Percentiles rank a stretch among this genome's conserved stretches.
phyloP scores from a whole-genome alignment of 2,329 filamentous ascomycete species.

The Aspergillus nomiae region DNA sequence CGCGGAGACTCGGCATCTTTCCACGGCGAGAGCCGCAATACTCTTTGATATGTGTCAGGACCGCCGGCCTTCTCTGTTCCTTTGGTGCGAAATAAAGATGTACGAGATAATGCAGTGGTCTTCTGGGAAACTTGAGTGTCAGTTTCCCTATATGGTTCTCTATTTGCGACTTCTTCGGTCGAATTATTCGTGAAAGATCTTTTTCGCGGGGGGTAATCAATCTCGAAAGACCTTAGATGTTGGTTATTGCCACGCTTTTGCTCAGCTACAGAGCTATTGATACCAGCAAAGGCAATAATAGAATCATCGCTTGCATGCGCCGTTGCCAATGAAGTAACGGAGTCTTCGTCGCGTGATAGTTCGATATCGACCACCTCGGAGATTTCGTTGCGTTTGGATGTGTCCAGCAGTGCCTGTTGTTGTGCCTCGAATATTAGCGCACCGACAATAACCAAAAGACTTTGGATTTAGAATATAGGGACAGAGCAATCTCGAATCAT shows the following conservation, averaged over 20 bases:
- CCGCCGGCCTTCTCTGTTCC: constrained; percentile 31
- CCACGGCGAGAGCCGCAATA: constrained; percentile 60
- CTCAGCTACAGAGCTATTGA: constrained; percentile 77
- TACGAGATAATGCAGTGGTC: constrained; percentile 52
- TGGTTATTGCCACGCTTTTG: constrained; percentile 76
- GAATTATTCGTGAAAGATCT: constrained; percentile 26
- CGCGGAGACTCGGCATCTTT: constrained; percentile 58
- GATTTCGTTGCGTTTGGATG: constrained; percentile 65
- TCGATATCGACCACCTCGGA: constrained; percentile 71
- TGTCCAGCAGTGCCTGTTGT: constrained; percentile 68
- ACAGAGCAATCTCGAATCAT: not conserved
- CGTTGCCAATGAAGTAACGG: constrained; percentile 77
- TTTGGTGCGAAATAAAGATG: constrained; percentile 52
- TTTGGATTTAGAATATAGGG: not conserved
- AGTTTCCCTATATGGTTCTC: constrained; percentile 23
- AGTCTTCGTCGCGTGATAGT: constrained; percentile 83
- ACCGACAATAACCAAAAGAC: not conserved
- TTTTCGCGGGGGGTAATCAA: constrained; percentile 56
- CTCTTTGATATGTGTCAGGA: constrained; percentile 60
- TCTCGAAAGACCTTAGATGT: constrained; percentile 76
- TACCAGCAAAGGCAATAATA: constrained; percentile 68
- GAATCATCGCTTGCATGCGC: constrained; percentile 60
- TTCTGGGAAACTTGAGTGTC: constrained; percentile 31
- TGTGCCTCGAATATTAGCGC: constrained; percentile 3
- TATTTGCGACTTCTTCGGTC: constrained; percentile 17